Conservation (phyloP, 2,329 filamentous ascomycete genomes). For the Monascus ruber region DNA sequence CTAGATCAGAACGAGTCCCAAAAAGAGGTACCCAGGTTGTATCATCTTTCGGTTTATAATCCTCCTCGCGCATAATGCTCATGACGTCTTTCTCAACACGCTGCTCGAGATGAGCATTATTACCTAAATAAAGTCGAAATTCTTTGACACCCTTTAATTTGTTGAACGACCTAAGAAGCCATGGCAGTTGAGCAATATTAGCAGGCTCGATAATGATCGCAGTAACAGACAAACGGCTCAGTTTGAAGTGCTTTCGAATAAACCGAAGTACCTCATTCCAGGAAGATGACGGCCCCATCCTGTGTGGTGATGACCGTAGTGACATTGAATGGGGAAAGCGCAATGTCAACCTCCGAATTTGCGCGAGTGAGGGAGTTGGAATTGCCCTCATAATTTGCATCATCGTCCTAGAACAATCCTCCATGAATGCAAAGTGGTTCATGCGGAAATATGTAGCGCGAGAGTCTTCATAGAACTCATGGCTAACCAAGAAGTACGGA, state of each 20-base stretch:
- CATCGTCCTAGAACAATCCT: slow-evolving; percentile 12
- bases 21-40: no score
- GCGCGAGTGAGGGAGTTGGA: slow-evolving; percentile 8
- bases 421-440: slow-evolving; percentile 12
- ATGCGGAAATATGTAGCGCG: slow-evolving; percentile 11
- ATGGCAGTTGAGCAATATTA: not conserved
- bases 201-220: slow-evolving; percentile 9
- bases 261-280: slow-evolving; percentile 17
- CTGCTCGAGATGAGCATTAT: slow-evolving; percentile 10
- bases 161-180: slow-evolving; percentile 6
- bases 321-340: slow-evolving; percentile 9
- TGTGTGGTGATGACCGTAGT: not conserved
- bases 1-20: no score
- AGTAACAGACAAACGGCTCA: slow-evolving; percentile 9
- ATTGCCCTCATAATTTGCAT: slow-evolving; percentile 10
- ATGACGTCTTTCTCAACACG: slow-evolving; percentile 8
- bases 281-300: not conserved
- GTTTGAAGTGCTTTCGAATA: slow-evolving; percentile 15
- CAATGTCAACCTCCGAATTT: slow-evolving; percentile 11
- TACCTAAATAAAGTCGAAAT: slow-evolving; percentile 9
- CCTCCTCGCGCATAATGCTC: not conserved
- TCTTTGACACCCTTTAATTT: slow-evolving; percentile 9
- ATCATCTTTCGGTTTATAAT: no score
- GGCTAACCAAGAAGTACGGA: slow-evolving; percentile 14
- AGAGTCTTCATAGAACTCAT: slow-evolving; percentile 11